Evolutionary conservation across 2,329 filamentous ascomycete genomes (phyloP).

Genomic region (Alternaria sp.): DNA sequence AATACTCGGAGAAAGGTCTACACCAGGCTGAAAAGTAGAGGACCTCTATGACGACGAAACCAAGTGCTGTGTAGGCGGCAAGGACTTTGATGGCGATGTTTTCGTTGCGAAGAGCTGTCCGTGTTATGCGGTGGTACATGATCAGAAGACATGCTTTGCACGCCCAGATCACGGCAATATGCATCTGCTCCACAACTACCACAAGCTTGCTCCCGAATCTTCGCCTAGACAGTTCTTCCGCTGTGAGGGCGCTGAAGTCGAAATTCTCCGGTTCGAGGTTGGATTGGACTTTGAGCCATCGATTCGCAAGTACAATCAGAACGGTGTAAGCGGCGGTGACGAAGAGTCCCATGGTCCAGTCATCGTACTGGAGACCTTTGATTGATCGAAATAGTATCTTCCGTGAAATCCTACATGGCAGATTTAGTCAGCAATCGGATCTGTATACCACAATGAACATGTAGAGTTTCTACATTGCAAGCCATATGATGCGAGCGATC

Average conservation of each 20-base stretch:
- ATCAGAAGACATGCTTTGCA: slow-evolving; percentile 64
- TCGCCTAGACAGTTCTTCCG: slow-evolving; percentile 48
- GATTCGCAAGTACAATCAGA: slow-evolving; percentile 60
- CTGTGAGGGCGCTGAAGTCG: slow-evolving; percentile 55
- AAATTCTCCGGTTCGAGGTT: slow-evolving; percentile 58
- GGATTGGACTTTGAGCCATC: slow-evolving; percentile 52
- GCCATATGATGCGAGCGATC: neutral
- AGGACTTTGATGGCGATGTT: slow-evolving; percentile 56
- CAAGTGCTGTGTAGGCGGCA: slow-evolving; percentile 56
- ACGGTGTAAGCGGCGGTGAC: slow-evolving; percentile 60
- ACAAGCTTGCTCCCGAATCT: slow-evolving; percentile 58
- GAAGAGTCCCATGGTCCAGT: slow-evolving; percentile 64
- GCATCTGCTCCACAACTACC: slow-evolving; percentile 63
- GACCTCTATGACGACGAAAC: slow-evolving; percentile 60
- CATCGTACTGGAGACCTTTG: slow-evolving; percentile 62
- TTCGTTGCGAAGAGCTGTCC: slow-evolving; percentile 36
- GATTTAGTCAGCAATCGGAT: slow-evolving; percentile 10
- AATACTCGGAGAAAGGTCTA: slow-evolving; percentile 62
- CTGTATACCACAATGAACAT: neutral
- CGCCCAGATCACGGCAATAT: slow-evolving; percentile 61
- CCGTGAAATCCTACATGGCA: slow-evolving; percentile 52
- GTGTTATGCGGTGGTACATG: slow-evolving; percentile 62
- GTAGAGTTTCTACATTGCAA: neutral
- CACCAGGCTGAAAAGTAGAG: slow-evolving; percentile 64
- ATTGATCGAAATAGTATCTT: slow-evolving; percentile 58